Conservation (phyloP, 108 stramenopile species). For the Nitzschia palea region DNA sequence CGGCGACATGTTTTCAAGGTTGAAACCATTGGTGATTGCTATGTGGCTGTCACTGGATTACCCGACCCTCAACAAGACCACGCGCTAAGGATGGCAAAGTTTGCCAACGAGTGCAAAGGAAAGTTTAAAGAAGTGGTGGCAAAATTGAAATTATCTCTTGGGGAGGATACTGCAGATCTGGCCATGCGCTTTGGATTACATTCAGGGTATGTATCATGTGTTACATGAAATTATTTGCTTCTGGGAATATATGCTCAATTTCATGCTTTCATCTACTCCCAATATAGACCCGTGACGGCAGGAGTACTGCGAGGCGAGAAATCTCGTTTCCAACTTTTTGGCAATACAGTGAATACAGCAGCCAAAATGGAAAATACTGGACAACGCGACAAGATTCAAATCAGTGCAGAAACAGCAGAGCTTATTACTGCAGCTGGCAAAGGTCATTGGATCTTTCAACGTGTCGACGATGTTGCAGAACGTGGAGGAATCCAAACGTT, state of each 20-base stretch:
- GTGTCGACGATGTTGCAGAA: constrained; percentile 10
- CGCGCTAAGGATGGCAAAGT: constrained; percentile 23
- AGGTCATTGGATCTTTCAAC: constrained; percentile 29
- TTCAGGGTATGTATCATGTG: constrained; percentile 39
- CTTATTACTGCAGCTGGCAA: constrained; percentile 17
- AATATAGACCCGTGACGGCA: constrained; percentile 8
- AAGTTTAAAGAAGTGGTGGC: constrained; percentile 26
- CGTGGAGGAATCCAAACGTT: constrained; percentile 23
- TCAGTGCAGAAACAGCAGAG: constrained; percentile 14
- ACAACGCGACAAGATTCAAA: constrained; percentile 9
- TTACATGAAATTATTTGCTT: constrained; percentile 26
- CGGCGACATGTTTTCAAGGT: constrained; percentile 45
- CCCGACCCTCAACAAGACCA: constrained; percentile 26
- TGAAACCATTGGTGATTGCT: constrained; percentile 59
- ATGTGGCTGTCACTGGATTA: constrained; percentile 51
- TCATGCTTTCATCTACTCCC: constrained; percentile 22
- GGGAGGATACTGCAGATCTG: constrained; percentile 25
- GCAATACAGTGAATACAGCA: constrained; percentile 17
- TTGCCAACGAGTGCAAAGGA: constrained; percentile 32
- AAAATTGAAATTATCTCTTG: constrained; percentile 12
- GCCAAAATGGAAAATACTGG: constrained; percentile 13
- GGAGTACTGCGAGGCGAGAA: constrained; percentile 23
- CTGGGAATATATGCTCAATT: constrained; percentile 35
- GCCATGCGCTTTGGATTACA: constrained; percentile 46
- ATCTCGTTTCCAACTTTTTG: constrained; percentile 16